Evolutionary conservation across 2,329 filamentous ascomycete species (phyloP), one percentile per base, ranked within the genome.

Genomic region (Ciborinia camelliae): DNA sequence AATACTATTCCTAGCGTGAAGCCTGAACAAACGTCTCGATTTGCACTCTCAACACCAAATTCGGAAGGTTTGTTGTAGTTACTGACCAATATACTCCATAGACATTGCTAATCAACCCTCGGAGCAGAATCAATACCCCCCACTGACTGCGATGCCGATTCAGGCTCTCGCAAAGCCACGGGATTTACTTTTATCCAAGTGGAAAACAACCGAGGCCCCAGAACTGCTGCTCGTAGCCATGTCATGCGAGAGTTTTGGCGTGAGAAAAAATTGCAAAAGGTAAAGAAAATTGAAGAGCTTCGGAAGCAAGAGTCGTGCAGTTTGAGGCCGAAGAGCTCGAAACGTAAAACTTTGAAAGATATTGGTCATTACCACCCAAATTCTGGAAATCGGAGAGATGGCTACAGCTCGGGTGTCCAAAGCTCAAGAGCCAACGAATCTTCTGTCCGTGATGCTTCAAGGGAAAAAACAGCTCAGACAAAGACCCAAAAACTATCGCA

Each of bases 241-340:
- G 32, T 59, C 20, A 59, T 51, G 53, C 62, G 62, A 26, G 43
- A 58, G 18, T 59, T 58, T n/a, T 63, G 62, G 45, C 23, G 26
- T 14, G 41, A 50, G 28, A 63, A 50, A 30, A 63, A 23, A 43
- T 9, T 58, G 20, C 62, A 51, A 26, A 51, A 18, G 10, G 8
- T 12, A 8, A 39, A 47, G 26, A 43, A 51, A 9, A 6, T 32
- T 15, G 35, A 37, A 30, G 52, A 10, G 9, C 10, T 3, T 26
- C 1, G 43, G 12, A 58, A 26, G 43, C 41, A 9, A 23, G 53
- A 48, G 8, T 30, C 10, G 14, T n/a, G 8, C 14, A 41, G 3
- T 26, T 35, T 32, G 26, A 41, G 8, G 3, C 14, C 35, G 9
- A 51, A 43, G 6, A 23, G 6, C 4, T 41, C 6, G 37, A 41